Evolutionary conservation across 176 grass and related monocot species (phyloP).

Genomic region (Puccinellia tenuiflora): DNA sequence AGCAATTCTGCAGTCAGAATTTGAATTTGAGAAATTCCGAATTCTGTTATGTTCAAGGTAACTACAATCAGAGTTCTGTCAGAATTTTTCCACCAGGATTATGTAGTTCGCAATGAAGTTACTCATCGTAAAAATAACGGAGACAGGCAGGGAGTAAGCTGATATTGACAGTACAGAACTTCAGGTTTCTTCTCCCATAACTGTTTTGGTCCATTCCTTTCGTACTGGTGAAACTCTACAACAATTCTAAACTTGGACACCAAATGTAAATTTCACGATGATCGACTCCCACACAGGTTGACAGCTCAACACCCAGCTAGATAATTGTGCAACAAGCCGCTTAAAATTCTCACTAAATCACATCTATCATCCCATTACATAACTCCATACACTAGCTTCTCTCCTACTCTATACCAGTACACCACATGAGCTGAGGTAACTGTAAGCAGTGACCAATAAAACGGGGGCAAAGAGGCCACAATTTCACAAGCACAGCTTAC

Average conservation of each 20-base stretch:
- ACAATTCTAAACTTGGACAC: neutral
- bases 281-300: too few species aligned
- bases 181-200: neutral
- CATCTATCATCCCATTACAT: too few species aligned
- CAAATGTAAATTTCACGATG: neutral
- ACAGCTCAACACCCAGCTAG: too few species aligned
- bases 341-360: too few species aligned
- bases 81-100: neutral
- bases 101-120: neutral
- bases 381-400: too few species aligned
- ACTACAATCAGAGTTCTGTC: neutral
- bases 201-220: neutral
- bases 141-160: neutral
- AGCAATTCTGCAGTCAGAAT: neutral
- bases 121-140: neutral
- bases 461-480: too few species aligned
- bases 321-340: too few species aligned
- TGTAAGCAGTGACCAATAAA: too few species aligned
- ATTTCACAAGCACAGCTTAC: too few species aligned
- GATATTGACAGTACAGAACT: neutral
- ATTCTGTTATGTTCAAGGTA: neutral
- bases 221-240: neutral
- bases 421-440: too few species aligned
- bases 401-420: too few species aligned
- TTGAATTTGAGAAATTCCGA: neutral